Evolutionary conservation across 1,284 basidiomycete species (phyloP).

Genomic region (Sutorius eximius): DNA sequence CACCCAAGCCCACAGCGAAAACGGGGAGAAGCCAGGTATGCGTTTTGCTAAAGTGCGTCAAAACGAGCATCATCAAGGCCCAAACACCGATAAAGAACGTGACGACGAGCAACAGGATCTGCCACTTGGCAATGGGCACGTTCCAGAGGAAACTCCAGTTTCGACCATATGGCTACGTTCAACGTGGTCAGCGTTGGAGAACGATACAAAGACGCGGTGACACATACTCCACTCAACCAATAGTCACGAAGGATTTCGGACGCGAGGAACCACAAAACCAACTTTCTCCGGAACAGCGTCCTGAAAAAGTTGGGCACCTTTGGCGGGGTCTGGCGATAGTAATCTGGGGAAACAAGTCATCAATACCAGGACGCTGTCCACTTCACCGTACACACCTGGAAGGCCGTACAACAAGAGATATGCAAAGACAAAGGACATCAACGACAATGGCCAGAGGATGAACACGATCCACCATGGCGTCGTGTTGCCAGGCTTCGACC

Average conservation of each 20-base stretch:
- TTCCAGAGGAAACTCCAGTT: constrained; percentile 94
- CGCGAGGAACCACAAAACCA: constrained; percentile 91
- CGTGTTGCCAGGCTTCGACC: constrained; percentile 45
- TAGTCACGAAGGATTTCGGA: constrained; percentile 89
- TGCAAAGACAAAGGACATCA: constrained; percentile 72
- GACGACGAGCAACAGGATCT: constrained; percentile 76
- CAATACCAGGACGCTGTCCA: background rate
- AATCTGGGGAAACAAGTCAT: constrained; percentile 48
- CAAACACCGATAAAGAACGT: constrained; percentile 86
- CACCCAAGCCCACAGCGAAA: constrained; percentile 90
- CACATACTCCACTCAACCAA: constrained; percentile 81
- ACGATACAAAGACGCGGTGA: background rate
- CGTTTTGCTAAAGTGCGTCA: constrained; percentile 86
- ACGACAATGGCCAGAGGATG: constrained; percentile 80
- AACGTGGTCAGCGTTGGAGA: constrained; percentile 15
- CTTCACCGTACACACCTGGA: constrained; percentile 56
- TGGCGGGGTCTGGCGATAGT: constrained; percentile 85
- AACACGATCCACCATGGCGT: constrained; percentile 83
- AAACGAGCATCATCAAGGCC: constrained; percentile 69
- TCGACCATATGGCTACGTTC: constrained; percentile 74
- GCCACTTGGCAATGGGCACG: constrained; percentile 80
- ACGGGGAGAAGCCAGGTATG: constrained; percentile 93
- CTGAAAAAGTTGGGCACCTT: constrained; percentile 89
- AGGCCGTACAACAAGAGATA: constrained; percentile 84
- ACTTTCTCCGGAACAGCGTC: constrained; percentile 84